phyloP scores from a whole-genome alignment of 1,284 basidiomycete species.

The Melampsora americana region DNA sequence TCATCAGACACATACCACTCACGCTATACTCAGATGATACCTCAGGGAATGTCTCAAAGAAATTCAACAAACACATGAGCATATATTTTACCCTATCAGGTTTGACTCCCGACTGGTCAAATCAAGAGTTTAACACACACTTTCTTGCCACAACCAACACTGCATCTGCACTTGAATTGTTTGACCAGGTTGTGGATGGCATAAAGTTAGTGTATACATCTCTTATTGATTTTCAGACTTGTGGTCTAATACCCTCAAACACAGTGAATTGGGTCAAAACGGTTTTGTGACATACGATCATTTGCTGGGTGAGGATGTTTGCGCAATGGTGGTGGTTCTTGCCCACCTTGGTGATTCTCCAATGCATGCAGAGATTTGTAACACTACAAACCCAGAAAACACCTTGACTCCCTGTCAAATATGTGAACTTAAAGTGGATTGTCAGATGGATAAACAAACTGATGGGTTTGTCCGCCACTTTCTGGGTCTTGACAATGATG shows the following conservation, averaged over 20 bases:
- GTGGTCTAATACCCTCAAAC: too few relatives aligned
- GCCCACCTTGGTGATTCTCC: too few relatives aligned
- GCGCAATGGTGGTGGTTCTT: background rate
- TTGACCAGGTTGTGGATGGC: background rate
- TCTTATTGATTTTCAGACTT: too few relatives aligned
- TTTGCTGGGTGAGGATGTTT: background rate
- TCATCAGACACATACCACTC: background rate
- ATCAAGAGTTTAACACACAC: conserved; percentile 19
- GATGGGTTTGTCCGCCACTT: too few relatives aligned
- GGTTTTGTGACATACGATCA: conserved; percentile 7
- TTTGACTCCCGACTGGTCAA: background rate
- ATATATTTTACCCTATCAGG: background rate
- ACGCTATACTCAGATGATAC: conserved; percentile 7
- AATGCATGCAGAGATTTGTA: conserved; percentile 17
- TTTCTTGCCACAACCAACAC: background rate
- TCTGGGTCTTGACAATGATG: too few relatives aligned
- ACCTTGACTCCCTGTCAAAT: background rate
- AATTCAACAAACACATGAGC: too few relatives aligned
- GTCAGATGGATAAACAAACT: too few relatives aligned
- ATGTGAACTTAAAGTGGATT: background rate
- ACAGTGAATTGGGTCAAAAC: background rate
- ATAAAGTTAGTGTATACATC: conserved; percentile 11
- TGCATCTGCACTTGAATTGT: background rate
- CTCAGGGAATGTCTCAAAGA: conserved; percentile 13
- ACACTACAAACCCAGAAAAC: conserved; percentile 9